Evolutionary conservation across 2,329 filamentous ascomycete genomes (phyloP).

Genomic region (Myriosclerotinia scirpicola): DNA sequence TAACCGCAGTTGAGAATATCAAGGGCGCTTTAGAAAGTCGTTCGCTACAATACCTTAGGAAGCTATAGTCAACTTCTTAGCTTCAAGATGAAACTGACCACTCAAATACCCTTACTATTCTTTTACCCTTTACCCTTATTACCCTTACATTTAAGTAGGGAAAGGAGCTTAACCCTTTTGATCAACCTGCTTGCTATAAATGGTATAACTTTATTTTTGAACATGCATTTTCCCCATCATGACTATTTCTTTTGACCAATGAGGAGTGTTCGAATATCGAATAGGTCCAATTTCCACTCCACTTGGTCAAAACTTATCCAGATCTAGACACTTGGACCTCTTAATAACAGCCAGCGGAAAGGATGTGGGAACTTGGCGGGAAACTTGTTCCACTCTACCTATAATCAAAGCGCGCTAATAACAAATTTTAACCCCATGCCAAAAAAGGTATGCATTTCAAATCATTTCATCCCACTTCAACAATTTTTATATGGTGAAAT

Average conservation of each 20-base stretch:
- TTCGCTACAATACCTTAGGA: neutral
- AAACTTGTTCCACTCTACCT: neutral
- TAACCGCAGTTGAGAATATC: constrained; percentile 9
- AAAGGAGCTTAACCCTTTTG: no score
- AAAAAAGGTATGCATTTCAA: neutral
- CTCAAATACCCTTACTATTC: constrained; percentile 3
- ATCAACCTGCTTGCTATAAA: no score
- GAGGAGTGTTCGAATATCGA: neutral
- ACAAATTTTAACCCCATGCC: neutral
- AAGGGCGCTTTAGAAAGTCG: neutral
- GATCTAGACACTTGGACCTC: constrained; percentile 9
- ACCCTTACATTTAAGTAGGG: no score
- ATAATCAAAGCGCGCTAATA: neutral
- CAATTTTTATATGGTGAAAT: neutral
- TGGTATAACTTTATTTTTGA: no score
- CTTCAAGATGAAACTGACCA: constrained; percentile 11
- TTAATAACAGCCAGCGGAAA: neutral
- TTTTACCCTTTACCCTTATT: no score
- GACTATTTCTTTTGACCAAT: neutral
- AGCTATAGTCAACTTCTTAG: constrained; percentile 1
- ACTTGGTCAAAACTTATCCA: no score
- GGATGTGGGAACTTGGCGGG: no score
- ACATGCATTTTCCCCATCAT: no score
- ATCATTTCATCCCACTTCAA: neutral
- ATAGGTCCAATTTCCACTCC: neutral